phyloP scores from a whole-genome alignment of 1,284 basidiomycete species.

The Grifola frondosa region DNA sequence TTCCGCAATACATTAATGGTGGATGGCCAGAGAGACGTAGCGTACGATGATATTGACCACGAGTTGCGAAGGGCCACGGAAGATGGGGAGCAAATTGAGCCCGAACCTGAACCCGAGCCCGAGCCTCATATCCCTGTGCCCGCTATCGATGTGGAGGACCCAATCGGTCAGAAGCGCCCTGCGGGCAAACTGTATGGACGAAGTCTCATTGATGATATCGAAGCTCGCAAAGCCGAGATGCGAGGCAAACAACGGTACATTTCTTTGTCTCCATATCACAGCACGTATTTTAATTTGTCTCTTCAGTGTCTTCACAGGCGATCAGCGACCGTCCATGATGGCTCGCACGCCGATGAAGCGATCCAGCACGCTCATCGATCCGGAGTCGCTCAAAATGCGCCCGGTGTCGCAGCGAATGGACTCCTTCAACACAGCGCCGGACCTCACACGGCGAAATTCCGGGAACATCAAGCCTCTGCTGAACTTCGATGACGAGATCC shows the following conservation, averaged over 20 bases:
- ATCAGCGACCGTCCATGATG: slow-evolving; percentile 85
- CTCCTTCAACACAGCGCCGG: slow-evolving; percentile 40
- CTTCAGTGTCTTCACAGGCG: slow-evolving; percentile 66
- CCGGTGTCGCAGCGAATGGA: slow-evolving; percentile 45
- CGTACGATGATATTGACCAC: slow-evolving; percentile 58
- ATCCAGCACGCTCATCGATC: slow-evolving; percentile 71
- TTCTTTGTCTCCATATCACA: too few relatives aligned
- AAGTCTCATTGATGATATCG: slow-evolving; percentile 80
- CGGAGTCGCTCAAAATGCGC: slow-evolving; percentile 50
- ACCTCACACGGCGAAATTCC: slow-evolving; percentile 48
- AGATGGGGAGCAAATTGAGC: slow-evolving; percentile 69
- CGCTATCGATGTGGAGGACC: slow-evolving; percentile 42
- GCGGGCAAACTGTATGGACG: slow-evolving; percentile 78
- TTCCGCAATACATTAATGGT: slow-evolving; percentile 74
- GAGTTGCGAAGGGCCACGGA: slow-evolving; percentile 62
- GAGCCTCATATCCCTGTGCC: slow-evolving; percentile 36
- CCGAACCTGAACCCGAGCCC: slow-evolving; percentile 40
- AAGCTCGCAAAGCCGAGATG: slow-evolving; percentile 73
- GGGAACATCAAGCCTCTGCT: slow-evolving; percentile 55
- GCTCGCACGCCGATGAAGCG: slow-evolving; percentile 53
- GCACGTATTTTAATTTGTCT: slow-evolving; percentile 3
- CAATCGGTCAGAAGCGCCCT: slow-evolving; percentile 43
- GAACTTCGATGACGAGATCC: slow-evolving; percentile 54
- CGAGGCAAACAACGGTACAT: slow-evolving; percentile 70
- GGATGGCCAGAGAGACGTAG: slow-evolving; percentile 61